Evolutionary conservation across 306 rosid species (phyloP).

Genomic region (Prunus salicina): DNA sequence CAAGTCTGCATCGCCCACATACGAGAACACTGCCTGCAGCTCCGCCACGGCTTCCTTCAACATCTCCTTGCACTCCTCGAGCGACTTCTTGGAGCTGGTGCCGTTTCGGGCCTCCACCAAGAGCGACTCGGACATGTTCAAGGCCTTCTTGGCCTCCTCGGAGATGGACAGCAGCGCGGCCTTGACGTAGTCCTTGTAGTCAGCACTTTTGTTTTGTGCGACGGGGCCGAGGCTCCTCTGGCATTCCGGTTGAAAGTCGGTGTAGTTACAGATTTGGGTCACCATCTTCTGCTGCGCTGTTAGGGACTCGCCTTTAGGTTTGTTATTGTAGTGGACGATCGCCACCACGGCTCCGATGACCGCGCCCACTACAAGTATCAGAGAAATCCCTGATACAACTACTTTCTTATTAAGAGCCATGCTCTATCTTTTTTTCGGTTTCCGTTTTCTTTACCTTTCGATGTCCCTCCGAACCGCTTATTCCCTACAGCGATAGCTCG

Average conservation of each 20-base stretch:
- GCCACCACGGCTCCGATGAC: conserved; percentile 45
- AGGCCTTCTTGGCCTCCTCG: conserved; percentile 38
- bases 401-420: conserved; percentile 39
- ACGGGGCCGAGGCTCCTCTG: conserved; percentile 32
- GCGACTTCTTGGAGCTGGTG: conserved; percentile 36
- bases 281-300: conserved; percentile 32
- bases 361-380: conserved; percentile 67
- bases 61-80: conserved; percentile 62
- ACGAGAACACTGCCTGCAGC: conserved; percentile 28
- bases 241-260: conserved; percentile 46
- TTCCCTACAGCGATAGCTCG: background rate
- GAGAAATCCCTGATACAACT: conserved; percentile 38
- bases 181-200: conserved; percentile 42
- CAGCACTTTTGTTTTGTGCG: conserved; percentile 5
- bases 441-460: no score
- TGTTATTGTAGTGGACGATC: conserved; percentile 11
- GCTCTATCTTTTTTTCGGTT: background rate
- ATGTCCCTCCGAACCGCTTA: conserved; percentile 18
- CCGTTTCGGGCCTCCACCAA: conserved; percentile 6
- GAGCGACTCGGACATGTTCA: conserved; percentile 48
- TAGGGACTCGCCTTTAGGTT: background rate
- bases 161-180: conserved; percentile 38
- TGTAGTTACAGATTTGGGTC: conserved; percentile 29
- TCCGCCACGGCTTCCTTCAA: conserved; percentile 39
- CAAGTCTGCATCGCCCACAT: conserved; percentile 27